Evolutionary conservation across 768 basidiomycete genomes (phyloP), one percentile per base, ranked within the genome.

Genomic region (Floccularia luteovirens): DNA sequence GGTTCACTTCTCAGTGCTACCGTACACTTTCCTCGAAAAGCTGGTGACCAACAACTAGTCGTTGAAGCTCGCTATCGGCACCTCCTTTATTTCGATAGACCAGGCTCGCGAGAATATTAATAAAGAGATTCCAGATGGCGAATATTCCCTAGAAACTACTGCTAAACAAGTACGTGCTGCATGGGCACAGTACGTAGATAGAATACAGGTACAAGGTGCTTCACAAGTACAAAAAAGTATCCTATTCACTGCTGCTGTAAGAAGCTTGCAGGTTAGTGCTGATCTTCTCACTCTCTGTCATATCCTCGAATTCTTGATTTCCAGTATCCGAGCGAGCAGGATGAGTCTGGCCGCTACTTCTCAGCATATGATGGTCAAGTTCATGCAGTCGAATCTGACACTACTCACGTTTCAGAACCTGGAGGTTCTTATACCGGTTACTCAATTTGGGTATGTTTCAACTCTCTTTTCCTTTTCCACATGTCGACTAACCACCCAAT

Each of bases 371-470:
- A 85, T 41, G 75, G 82, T 38, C 43, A 58, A 4, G 58, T 89
- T 0, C 82, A 86, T 36, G 53, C 70, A 21, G 38, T 57, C 12
- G 46, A 44, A n/a, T n/a, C n/a, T n/a, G n/a, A n/a, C n/a, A n/a
- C n/a, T n/a, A n/a, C n/a, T n/a, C n/a, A n/a, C n/a, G n/a, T n/a
- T n/a, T n/a, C n/a, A n/a, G 45, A 48, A 16, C 55, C 50, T 4
- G 77, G 81, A 13, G 60, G 63, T n/a, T 86, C 82, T 0, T 89
- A 89, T 48, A 84, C 78, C 0, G 86, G 85, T 0, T 89, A 89
- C 52, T 86, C 84, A 0, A 84, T 78, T 44, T 86, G 84, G 84
- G 81, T 82, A 42, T 5, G 69, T 47, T 36, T 36, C 27, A 11
- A 27, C n/a, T 24, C 33, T 28, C 28, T 14, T 37, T 4, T 7